A percentile compares a stretch with the other conserved stretches of the same genome.
Conservation (phyloP, 1,284 basidiomycete genomes). For the Blastosporella zonata region DNA sequence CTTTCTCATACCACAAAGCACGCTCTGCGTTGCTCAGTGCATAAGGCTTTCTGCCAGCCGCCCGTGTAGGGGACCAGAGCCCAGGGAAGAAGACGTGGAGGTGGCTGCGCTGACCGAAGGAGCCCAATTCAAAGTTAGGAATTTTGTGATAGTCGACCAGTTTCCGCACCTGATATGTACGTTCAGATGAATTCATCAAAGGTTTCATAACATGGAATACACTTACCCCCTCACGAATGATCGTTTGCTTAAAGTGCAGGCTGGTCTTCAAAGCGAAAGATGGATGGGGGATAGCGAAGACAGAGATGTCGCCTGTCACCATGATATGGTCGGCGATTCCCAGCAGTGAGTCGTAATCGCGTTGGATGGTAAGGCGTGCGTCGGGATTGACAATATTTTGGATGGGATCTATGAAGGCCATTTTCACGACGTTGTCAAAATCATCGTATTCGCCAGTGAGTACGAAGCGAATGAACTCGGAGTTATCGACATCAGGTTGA, state of each 20-base stretch:
- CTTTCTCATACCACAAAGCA: background rate
- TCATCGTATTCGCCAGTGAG: slow-evolving; percentile 16
- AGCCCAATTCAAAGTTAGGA: background rate
- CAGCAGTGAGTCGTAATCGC: slow-evolving; percentile 18
- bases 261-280: background rate
- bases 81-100: background rate
- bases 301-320: background rate
- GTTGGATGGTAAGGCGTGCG: background rate
- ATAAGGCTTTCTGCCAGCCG: background rate
- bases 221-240: background rate
- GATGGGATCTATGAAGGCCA: slow-evolving; percentile 17
- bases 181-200: background rate
- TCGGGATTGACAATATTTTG: slow-evolving; percentile 5
- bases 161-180: background rate
- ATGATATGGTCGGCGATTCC: background rate
- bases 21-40: background rate
- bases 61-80: background rate
- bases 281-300: background rate
- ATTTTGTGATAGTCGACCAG: background rate
- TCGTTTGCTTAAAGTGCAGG: background rate
- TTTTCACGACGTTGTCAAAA: background rate
- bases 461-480: slow-evolving; percentile 13
- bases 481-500: background rate
- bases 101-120: background rate
- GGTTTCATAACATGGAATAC: background rate